Conservation (phyloP, 2,329 filamentous ascomycete species). For the Epichloe uncinata region DNA sequence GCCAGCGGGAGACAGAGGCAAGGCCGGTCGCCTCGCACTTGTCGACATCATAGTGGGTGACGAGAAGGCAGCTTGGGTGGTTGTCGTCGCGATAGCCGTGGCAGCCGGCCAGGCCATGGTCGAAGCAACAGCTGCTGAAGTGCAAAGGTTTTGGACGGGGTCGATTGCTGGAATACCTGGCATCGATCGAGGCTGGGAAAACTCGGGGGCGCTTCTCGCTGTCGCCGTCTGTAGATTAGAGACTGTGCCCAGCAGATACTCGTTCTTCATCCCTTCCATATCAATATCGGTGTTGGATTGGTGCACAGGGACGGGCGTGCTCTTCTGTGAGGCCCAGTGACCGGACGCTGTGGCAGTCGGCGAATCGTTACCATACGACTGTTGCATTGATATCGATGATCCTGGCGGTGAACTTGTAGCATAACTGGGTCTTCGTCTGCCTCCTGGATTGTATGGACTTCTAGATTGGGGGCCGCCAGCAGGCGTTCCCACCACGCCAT, state of each 20-base stretch:
- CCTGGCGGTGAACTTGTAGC: conserved; percentile 6
- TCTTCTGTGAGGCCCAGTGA: conserved; percentile 12
- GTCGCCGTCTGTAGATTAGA: conserved; percentile 9
- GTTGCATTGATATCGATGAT: conserved; percentile 6
- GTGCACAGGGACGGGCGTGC: conserved; percentile 3
- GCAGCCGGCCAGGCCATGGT: conserved; percentile 20
- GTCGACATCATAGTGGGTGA: conserved; percentile 18
- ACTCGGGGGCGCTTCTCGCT: conserved; percentile 9
- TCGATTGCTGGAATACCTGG: conserved; percentile 12
- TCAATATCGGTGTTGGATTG: conserved; percentile 11
- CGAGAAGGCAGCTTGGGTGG: conserved; percentile 34
- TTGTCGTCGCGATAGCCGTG: conserved; percentile 30
- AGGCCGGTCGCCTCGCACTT: conserved; percentile 19
- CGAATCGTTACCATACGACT: conserved; percentile 4
- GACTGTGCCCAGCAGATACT: conserved; percentile 13
- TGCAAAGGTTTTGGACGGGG: conserved; percentile 8
- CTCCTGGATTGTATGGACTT: conserved; percentile 2
- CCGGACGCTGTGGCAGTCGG: conserved; percentile 5
- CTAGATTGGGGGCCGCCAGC: neutral
- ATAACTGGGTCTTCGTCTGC: conserved; percentile 9
- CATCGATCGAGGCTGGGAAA: conserved; percentile 12
- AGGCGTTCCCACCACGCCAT: conserved; percentile 2
- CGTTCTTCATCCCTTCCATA: conserved; percentile 9
- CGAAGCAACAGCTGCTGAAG: conserved; percentile 11
- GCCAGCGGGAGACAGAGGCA: conserved; percentile 13